phyloP scores from a whole-genome alignment of 139 green algal genomes.

The Coelastrella sp. region DNA sequence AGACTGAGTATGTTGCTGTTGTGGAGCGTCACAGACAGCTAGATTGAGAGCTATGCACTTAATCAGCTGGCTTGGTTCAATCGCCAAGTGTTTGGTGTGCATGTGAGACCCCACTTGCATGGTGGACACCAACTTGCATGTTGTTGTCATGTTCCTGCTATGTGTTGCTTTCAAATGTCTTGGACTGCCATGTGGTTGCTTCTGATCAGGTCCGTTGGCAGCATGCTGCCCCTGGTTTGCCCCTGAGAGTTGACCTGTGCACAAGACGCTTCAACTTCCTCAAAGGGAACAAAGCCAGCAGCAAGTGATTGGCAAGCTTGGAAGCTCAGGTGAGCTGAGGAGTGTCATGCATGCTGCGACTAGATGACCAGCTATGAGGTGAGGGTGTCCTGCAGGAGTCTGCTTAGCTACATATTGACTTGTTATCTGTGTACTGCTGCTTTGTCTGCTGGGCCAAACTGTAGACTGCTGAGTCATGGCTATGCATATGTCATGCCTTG shows the following conservation, averaged over 20 bases:
- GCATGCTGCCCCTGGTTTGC: not conserved
- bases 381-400: no score
- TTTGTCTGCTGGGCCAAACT: no score
- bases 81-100: not conserved
- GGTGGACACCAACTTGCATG: no score
- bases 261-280: constrained; percentile 35
- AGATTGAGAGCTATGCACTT: not conserved
- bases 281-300: not conserved
- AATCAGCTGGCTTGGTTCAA: no score
- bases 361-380: no score
- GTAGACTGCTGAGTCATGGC: no score
- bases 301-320: constrained; percentile 3
- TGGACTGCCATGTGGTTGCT: not conserved
- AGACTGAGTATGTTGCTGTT: no score
- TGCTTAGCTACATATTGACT: no score
- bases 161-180: not conserved
- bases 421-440: no score
- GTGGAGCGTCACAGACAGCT: not conserved
- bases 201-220: constrained; percentile 29
- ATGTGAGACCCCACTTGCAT: not conserved
- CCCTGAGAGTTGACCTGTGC: constrained; percentile 14
- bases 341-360: not conserved
- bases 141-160: not conserved
- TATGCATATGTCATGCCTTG: no score
- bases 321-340: constrained; percentile 25